Evolutionary conservation across 139 green algal species (phyloP), one percentile per base, ranked within the genome.

Genomic region (Limnomonas spitsbergensis): DNA sequence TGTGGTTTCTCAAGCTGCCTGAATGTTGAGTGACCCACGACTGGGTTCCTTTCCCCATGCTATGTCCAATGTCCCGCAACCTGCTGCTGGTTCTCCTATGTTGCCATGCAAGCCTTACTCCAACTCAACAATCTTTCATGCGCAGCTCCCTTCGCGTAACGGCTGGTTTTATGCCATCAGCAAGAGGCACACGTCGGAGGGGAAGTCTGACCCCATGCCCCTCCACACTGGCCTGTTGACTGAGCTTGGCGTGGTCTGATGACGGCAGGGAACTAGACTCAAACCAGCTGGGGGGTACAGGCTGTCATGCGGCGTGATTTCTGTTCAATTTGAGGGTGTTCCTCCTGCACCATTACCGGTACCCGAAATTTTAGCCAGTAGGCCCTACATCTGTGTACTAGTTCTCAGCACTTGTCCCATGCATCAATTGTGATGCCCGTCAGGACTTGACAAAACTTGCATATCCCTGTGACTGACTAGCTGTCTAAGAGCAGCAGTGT

Each of bases 121-220:
- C 47, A 29, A 29, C 47, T 29, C 20, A 61, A 61, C 20, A 20
- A 20, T 61, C 47, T 61, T 61, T 61, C 47, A 29, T 20, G 14
- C 47, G 39, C 84, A 94, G 89, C 97, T 99, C 83, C 73, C 90
- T 29, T 99, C 95, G 96, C 85, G 96, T 53, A 99, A 99, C 81
- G 96, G 96, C 6, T 99, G 85, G 80, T 99, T 99, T 83, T 92
- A 96, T 66, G 73, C 72, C 24, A 80, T 98, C 26, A 90, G 77
- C 34, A 42, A 92, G 56, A 71, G 78, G 69, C 88, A 90, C 2
- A 3, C 90, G 6, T 77, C 72, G 0, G 82, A 69, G 4, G 93
- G 93, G 2, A 76, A 82, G 73, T 36, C 83, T n/a, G 96, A 99
- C 78, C 95, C 96, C 1, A 97, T 88, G 76, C 96, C 95, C 1